A percentile compares a stretch with the other conserved stretches of the same genome.
Conservation (phyloP, 2,329 filamentous ascomycete species). For the Aspergillus fructus region DNA sequence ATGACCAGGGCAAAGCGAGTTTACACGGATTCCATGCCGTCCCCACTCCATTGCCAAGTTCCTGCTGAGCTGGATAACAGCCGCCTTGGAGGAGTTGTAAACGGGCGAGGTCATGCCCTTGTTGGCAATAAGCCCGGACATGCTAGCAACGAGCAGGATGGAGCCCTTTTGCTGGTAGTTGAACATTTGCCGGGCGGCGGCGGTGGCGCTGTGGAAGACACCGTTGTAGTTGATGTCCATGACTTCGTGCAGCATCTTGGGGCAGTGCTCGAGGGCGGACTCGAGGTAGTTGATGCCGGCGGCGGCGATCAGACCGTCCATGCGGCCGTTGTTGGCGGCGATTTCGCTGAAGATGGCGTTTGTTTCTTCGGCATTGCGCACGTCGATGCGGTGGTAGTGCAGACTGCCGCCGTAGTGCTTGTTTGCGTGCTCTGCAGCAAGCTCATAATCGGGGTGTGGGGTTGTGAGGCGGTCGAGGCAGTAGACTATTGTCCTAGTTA, state of each 20-base stretch:
- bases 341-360: constrained; percentile 37
- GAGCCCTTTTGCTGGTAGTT: constrained; percentile 49
- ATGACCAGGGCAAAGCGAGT: constrained; percentile 54
- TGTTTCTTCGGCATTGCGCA: constrained; percentile 40
- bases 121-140: constrained; percentile 52
- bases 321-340: constrained; percentile 32
- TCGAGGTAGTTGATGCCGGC: constrained; percentile 46
- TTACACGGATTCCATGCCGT: constrained; percentile 53
- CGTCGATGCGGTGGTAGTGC: constrained; percentile 50
- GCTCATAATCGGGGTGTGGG: constrained; percentile 45
- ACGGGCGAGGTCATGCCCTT: constrained; percentile 44
- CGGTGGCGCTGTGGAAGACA: constrained; percentile 49
- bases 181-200: constrained; percentile 50
- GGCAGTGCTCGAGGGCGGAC: constrained; percentile 41
- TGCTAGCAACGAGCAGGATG: constrained; percentile 52
- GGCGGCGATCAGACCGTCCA: constrained; percentile 45
- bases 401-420: constrained; percentile 41
- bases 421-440: constrained; percentile 37
- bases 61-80: constrained; percentile 52
- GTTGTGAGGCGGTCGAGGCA: constrained; percentile 47
- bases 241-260: constrained; percentile 43
- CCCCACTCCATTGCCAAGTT: constrained; percentile 56
- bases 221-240: constrained; percentile 53
- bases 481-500: constrained; percentile 38
- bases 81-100: constrained; percentile 58